Evolutionary conservation across 1,139 yeast genomes (phyloP), one percentile per base, ranked within the genome.

Genomic region (Saccharomycopsis hybrid): DNA sequence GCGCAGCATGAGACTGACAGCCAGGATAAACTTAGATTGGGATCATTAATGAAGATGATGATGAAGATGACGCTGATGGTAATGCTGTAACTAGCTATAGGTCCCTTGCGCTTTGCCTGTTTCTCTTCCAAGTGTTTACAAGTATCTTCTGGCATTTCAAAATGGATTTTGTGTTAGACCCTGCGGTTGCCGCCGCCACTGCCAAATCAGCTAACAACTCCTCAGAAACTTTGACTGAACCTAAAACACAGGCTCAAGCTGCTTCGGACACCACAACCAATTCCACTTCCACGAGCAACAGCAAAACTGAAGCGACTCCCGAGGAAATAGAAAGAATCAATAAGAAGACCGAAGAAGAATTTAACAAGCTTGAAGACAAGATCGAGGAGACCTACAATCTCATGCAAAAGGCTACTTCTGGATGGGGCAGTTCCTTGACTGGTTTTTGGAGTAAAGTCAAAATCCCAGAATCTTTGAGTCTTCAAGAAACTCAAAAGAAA

Each of bases 351-450:
- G 78, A 76, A 48, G 69, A 75, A 56, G 67, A 71, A 3, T 76
- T 79, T 11, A 73, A 68, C 37, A 68, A 70, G 50, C 62, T 80
- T 18, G 85, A 79, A 57, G 59, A 62, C 8, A 80, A 74, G 54
- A 77, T 80, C 46, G 85, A 78, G 56, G 66, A 73, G 48, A 76
- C 78, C 1, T 78, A 77, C 62, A 59, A 67, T 18, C 60, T 66
- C 32, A 66, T 78, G 43, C 80, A 76, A 57, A 59, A 65, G 32
- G 67, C 68, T 49, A 71, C 78, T 43, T 65, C 69, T 32, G 62
- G 62, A 27, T 65, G 66, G 35, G 62, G 67, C 59, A 55, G 62
- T n/a, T 54, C 64, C 25, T 62, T 72, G 59, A 63, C 62, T 41
- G 69, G 73, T 18, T 57, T 70, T 52, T 62, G 72, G 59, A 58